Percentiles rank a stretch among this genome's conserved stretches.
These are phyloP conservation scores for Millerago galiae DNA, from an alignment of 805 yeast species.

Conservation along the genomic window DNA sequence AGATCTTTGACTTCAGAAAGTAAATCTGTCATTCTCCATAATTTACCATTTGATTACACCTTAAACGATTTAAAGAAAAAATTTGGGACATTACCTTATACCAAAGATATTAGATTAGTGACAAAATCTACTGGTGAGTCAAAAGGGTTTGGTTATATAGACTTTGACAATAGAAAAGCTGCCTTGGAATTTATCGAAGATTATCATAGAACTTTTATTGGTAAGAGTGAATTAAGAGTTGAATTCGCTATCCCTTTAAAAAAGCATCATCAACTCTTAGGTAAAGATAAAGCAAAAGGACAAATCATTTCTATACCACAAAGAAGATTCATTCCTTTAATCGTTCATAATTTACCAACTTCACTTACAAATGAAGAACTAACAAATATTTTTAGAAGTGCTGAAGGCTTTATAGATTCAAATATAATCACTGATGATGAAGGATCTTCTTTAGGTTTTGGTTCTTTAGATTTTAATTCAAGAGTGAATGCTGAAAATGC, in stretches of 20 bases:
- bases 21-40: background rate
- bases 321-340: background rate
- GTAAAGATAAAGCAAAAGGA: too few relatives aligned
- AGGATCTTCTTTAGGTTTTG: background rate
- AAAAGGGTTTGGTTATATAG: constrained; percentile 2
- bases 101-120: background rate
- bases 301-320: background rate
- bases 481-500: background rate
- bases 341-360: background rate
- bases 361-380: background rate
- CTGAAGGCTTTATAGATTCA: background rate
- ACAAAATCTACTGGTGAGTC: background rate
- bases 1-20: background rate
- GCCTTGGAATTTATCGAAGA: constrained; percentile 2
- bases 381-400: background rate
- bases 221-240: background rate
- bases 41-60: background rate
- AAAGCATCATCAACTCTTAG: background rate
- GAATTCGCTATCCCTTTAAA: background rate
- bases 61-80: background rate
- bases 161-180: background rate
- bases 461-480: background rate
- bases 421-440: background rate
- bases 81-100: background rate
- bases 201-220: background rate